phyloP scores from a whole-genome alignment of 192 early-diverging fungal genomes.

The Backusella circina region DNA sequence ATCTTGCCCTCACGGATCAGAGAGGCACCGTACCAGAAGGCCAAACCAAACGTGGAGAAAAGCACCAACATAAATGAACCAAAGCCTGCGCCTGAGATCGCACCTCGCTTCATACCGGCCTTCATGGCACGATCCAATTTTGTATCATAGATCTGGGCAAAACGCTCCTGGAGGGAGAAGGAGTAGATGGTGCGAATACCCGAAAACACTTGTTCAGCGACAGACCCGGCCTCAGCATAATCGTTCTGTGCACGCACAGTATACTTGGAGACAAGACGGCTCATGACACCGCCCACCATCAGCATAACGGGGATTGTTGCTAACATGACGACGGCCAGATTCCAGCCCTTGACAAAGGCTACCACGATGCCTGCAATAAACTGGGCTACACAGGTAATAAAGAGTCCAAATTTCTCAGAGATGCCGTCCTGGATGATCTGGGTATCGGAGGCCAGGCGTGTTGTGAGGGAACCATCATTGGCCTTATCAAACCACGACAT shows the following conservation, averaged over 20 bases:
- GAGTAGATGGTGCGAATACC: slow-evolving; percentile 82
- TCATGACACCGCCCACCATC: slow-evolving; percentile 15
- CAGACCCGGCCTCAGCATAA: slow-evolving; percentile 42
- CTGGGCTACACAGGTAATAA: slow-evolving; percentile 56
- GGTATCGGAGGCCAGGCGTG: slow-evolving; percentile 80
- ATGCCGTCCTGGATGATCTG: slow-evolving; percentile 84
- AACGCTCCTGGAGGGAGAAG: slow-evolving; percentile 74
- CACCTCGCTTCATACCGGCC: slow-evolving; percentile 57
- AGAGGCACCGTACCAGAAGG: slow-evolving; percentile 78
- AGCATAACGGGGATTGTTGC: slow-evolving; percentile 69
- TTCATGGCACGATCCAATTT: slow-evolving; percentile 60
- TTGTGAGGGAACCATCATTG: slow-evolving; percentile 76
- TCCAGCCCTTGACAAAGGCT: slow-evolving; percentile 71
- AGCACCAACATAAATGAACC: slow-evolving; percentile 71
- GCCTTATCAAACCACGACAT: slow-evolving; percentile 79
- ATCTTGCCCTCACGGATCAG: slow-evolving; percentile 45
- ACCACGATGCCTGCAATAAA: slow-evolving; percentile 71
- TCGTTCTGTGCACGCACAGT: slow-evolving; percentile 26
- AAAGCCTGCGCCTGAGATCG: slow-evolving; percentile 55
- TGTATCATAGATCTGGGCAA: slow-evolving; percentile 54
- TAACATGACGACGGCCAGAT: slow-evolving; percentile 74
- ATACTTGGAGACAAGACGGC: slow-evolving; percentile 35
- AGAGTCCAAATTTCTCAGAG: slow-evolving; percentile 74
- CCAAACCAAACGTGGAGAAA: slow-evolving; percentile 69
- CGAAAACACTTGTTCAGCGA: slow-evolving; percentile 81